Base-by-base conservation (phyloP, 2,329 filamentous ascomycete genomes). In the Ramularia endophylla region DNA sequence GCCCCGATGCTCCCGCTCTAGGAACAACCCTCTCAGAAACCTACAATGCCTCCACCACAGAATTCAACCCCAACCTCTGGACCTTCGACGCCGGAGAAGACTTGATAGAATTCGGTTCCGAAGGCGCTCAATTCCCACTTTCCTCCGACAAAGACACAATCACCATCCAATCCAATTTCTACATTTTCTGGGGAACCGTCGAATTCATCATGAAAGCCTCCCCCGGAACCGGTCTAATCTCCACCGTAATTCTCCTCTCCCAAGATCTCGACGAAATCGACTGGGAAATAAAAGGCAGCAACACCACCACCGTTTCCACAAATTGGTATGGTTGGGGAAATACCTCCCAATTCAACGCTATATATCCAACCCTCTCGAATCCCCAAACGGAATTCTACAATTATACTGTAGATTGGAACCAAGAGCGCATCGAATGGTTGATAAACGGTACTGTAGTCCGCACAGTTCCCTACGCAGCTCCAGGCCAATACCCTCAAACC, bases 241-340 rank as follows among this genome's bases (percentile, higher is more conserved):
- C 81, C 57, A 77, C 85, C 47, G 81, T 94, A 57, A 89, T 94
- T 60, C 74, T 90, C 63, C 74, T 92, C 51, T 90, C 84, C 37
- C 83, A 92, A 53, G 82, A 88, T 55, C 73, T 92, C 11, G 88
- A 94, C 61, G 87, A 94, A 65, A 81, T 94, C 29, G 88, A 95
- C 59, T 90, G 86, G 78, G 86, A 92, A 60, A 85, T 86, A 58
- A 73, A 87, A 44, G 86, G 86, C 33, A 74, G 74, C 42, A 81
- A 86, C 57, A 65, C 68, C 41, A 77, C 71, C 12, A 65, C 72
- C 20, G 82, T 77, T 7, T 74, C 83, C 51, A 83, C 77, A 52
- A 90, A 90, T 69, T 90, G 81, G 66, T 87, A 85, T 65, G 77
- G 80, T 65, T 83, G 85, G 71, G 84, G 83, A 35, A 77, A 75